A percentile compares a stretch with the other conserved stretches of the same genome.
These are phyloP conservation scores for Podospora australis DNA, from an alignment of 495 filamentous ascomycete species.

Conservation along the genomic window DNA sequence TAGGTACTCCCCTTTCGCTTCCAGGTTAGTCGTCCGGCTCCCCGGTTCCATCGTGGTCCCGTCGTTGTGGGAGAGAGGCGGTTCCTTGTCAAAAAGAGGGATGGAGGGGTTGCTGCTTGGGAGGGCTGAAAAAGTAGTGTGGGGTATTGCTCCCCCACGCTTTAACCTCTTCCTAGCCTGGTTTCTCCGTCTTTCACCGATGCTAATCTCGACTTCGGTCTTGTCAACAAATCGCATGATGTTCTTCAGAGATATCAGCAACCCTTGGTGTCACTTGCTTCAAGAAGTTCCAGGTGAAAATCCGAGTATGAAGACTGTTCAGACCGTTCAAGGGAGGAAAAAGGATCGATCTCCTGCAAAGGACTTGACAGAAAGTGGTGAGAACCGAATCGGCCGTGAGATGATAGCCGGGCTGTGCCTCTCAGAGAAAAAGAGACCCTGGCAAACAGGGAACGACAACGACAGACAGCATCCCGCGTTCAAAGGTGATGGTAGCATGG, in stretches of 20 bases:
- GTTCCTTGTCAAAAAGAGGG: background rate
- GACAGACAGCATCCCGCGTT: constrained; percentile 19
- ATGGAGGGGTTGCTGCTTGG: background rate
- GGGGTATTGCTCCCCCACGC: background rate
- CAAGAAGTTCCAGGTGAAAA: background rate
- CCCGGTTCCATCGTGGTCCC: background rate
- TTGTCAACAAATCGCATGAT: background rate
- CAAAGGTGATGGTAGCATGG: background rate
- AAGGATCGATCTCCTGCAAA: too few species aligned
- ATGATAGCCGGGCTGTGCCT: background rate
- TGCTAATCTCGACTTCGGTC: background rate
- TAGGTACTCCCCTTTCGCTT: too few species aligned
- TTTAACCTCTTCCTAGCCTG: background rate
- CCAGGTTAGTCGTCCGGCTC: too few species aligned
- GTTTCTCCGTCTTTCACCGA: background rate
- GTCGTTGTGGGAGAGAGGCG: background rate
- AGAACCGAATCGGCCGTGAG: background rate
- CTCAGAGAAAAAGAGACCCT: background rate
- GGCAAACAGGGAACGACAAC: background rate
- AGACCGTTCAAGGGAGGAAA: background rate
- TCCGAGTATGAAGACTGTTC: background rate
- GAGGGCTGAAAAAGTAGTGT: constrained; percentile 2
- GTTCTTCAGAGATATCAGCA: background rate
- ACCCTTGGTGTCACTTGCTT: background rate
- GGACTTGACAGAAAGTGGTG: background rate